Evolutionary conservation across 176 grass and related monocot genomes (phyloP), one percentile per base, ranked within the genome.

Genomic region (Carex cristatella): DNA sequence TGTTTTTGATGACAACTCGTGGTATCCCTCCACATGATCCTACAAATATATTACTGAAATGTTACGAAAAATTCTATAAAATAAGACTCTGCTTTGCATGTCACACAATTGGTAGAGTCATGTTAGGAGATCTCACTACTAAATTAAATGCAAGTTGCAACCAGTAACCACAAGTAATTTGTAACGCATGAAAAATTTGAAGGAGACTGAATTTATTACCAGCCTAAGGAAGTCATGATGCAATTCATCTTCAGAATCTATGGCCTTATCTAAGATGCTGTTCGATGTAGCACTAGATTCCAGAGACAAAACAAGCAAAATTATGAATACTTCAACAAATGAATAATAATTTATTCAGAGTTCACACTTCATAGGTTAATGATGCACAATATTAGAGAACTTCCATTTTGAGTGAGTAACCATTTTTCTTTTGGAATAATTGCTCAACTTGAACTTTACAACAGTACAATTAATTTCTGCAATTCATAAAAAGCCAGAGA

Each of bases 1-100:
- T 86, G 95, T 98, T 87, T 98, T 98, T 56, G 95, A 88, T 84
- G 95, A 98, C 71, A 98, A 91, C 73, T 98, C 95, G 87, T 98
- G 95, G 83, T 98, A 98, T 64, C 95, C 95, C 85, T 98, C 95
- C 6, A 98, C 91, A 88, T 98, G 92, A 16, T 94, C 92, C 95
- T 98, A 71, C 14, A 46, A 63, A 54, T 53, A 75, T 75, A 54
- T 74, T 74, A 51, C 30, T 75, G 46, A 75, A 75, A 75, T 75
- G 44, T 75, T 75, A 75, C 53, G 10, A 54, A 51, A 67, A 75
- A 54, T 75, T 75, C 3, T 53, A 30, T 15, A 48, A 75, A 10
- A 13, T 53, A 23, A 23, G 23, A 23, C 23, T 23, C 23, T 23
- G 23, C 23, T 23, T 23, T 23, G 23, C 23, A 23, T 23, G 23